These are phyloP conservation scores for Clavispora phyllophila DNA, from an alignment of 805 yeast species.

Conservation along the genomic window DNA sequence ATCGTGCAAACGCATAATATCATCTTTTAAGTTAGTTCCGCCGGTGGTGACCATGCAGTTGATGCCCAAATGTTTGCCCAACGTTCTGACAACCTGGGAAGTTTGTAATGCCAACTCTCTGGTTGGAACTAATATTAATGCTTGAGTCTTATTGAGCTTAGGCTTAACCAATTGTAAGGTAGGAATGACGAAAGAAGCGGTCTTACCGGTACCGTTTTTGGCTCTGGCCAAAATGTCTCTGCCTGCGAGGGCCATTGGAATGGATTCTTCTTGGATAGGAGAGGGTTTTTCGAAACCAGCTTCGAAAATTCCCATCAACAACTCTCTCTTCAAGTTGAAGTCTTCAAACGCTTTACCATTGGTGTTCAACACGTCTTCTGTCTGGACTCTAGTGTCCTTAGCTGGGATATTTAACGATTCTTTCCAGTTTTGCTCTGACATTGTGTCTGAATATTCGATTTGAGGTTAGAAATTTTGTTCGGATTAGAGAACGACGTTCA, in stretches of 20 bases:
- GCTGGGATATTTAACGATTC: slow-evolving; percentile 65
- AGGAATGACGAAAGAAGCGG: slow-evolving; percentile 96
- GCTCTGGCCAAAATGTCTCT: slow-evolving; percentile 97
- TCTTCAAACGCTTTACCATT: slow-evolving; percentile 91
- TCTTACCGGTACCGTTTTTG: slow-evolving; percentile 97
- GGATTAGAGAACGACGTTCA: background rate
- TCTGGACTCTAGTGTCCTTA: slow-evolving; percentile 91
- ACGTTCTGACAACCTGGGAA: slow-evolving; percentile 92
- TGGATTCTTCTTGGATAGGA: slow-evolving; percentile 95
- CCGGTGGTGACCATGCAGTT: slow-evolving; percentile 98
- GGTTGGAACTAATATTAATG: slow-evolving; percentile 91
- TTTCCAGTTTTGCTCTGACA: slow-evolving; percentile 54
- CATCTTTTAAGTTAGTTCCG: slow-evolving; percentile 92
- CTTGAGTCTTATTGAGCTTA: slow-evolving; percentile 78
- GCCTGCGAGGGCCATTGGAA: slow-evolving; percentile 92
- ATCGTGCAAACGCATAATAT: slow-evolving; percentile 85
- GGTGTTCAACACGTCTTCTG: slow-evolving; percentile 90
- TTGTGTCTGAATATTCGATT: slow-evolving; percentile 1
- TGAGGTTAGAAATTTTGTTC: background rate
- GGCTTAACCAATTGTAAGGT: slow-evolving; percentile 86
- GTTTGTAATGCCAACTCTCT: slow-evolving; percentile 98
- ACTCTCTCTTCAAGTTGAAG: slow-evolving; percentile 84
- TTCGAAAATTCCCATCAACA: slow-evolving; percentile 96
- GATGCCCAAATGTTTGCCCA: slow-evolving; percentile 88
- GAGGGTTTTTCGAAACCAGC: slow-evolving; percentile 98